Conservation (phyloP, 2,329 filamentous ascomycete genomes). For the Ophiostoma sp. region DNA sequence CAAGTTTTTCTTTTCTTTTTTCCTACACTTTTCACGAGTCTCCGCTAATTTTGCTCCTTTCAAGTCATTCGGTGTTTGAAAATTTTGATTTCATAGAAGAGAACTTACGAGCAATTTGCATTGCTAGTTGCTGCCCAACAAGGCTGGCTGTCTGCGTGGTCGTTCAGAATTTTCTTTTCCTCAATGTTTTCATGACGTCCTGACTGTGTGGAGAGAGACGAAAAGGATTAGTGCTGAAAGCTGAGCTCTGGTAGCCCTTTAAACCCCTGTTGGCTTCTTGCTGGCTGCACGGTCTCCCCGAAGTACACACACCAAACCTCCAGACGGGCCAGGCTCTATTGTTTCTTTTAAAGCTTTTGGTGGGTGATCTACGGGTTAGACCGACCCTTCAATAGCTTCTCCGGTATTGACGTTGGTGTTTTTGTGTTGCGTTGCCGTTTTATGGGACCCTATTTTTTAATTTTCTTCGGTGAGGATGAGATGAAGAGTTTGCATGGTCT, state of each 20-base stretch:
- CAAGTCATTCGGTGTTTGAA: neutral
- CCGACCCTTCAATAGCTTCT: slow-evolving; percentile 11
- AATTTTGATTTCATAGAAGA: neutral
- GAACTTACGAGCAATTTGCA: neutral
- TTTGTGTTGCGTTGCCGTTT: neutral
- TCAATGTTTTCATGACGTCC: neutral
- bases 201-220: neutral
- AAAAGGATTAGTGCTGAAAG: slow-evolving; percentile 12
- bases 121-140: neutral
- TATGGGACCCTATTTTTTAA: neutral
- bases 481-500: neutral
- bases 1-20: neutral
- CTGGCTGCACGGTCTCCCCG: slow-evolving; percentile 16
- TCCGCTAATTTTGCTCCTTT: neutral
- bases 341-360: neutral
- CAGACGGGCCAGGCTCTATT: neutral
- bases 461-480: neutral
- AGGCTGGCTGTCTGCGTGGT: neutral
- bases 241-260: neutral
- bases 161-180: neutral
- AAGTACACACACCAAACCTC: slow-evolving; percentile 3
- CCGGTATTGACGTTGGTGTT: neutral
- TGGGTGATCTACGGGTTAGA: slow-evolving; percentile 8
- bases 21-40: neutral
- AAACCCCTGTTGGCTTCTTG: neutral